Evolutionary conservation across 495 filamentous ascomycete genomes (phyloP).

Genomic region (Articulospora tetracladia): DNA sequence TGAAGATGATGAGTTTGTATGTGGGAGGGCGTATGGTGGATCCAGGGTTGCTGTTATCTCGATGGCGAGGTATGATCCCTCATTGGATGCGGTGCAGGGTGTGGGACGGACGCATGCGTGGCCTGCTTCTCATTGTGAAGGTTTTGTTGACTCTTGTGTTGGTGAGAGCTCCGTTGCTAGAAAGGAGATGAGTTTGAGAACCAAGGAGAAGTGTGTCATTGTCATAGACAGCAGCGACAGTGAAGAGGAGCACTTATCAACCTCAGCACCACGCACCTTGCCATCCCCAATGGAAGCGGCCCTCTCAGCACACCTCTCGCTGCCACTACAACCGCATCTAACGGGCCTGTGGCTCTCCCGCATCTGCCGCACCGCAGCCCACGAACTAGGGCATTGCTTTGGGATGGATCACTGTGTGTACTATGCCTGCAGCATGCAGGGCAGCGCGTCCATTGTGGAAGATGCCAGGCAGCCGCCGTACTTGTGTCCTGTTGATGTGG

Average conservation of each 20-base stretch:
- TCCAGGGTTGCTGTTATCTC: conserved; percentile 58
- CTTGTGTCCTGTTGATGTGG: conserved; percentile 58
- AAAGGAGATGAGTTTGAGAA: too few relatives aligned
- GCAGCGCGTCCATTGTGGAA: conserved; percentile 54
- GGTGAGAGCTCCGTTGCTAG: too few relatives aligned
- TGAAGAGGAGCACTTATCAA: neutral
- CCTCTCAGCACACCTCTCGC: conserved; percentile 12
- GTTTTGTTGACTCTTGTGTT: conserved; percentile 35
- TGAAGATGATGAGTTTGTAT: conserved; percentile 64
- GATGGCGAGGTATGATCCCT: conserved; percentile 54
- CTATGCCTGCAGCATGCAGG: conserved; percentile 69
- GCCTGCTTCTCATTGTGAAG: conserved; percentile 58
- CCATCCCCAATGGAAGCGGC: conserved; percentile 11
- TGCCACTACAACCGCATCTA: conserved; percentile 11
- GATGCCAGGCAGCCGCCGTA: conserved; percentile 65
- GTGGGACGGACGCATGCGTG: conserved; percentile 55
- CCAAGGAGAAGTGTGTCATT: neutral
- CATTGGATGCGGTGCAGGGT: conserved; percentile 37
- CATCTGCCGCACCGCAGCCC: conserved; percentile 51
- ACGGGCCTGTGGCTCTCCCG: conserved; percentile 53
- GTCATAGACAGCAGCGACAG: neutral
- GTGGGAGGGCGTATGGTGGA: conserved; percentile 63
- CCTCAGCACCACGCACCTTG: neutral
- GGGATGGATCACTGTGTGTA: conserved; percentile 63
- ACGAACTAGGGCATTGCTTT: conserved; percentile 67